Conservation (phyloP, 371 early-diverging fungal genomes). For the Mortierella sp. region DNA sequence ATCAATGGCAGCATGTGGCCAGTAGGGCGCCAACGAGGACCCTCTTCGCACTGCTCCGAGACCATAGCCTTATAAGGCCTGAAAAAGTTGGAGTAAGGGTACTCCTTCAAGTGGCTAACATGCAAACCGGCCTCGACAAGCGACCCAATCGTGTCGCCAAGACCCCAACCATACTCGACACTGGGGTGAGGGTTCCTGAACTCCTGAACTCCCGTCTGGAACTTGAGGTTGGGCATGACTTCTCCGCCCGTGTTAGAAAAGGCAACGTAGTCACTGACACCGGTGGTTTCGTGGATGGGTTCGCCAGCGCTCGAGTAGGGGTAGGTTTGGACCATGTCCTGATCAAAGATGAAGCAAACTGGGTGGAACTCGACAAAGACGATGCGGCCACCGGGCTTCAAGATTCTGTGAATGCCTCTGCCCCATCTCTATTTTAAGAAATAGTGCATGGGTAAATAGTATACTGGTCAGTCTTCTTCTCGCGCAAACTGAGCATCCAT, state of each 20-base stretch:
- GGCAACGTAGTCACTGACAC: constrained; percentile 49
- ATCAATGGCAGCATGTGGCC: constrained; percentile 53
- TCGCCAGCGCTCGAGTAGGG: constrained; percentile 33
- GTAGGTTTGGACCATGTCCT: constrained; percentile 26
- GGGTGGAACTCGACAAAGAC: constrained; percentile 52
- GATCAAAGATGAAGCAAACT: constrained; percentile 31
- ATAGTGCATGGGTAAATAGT: neutral
- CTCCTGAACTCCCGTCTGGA: constrained; percentile 32
- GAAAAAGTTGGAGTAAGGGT: constrained; percentile 54
- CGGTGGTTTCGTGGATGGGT: constrained; percentile 15
- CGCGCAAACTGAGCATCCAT: neutral
- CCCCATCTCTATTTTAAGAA: constrained; percentile 21
- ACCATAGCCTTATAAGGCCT: constrained; percentile 36
- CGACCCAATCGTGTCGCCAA: constrained; percentile 35
- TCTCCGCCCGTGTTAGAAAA: constrained; percentile 20
- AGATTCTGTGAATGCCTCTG: constrained; percentile 34
- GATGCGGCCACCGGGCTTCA: constrained; percentile 46
- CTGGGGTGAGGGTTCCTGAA: constrained; percentile 35
- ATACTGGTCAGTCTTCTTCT: neutral
- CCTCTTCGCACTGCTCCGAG: constrained; percentile 40
- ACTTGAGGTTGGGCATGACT: constrained; percentile 38
- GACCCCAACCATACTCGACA: constrained; percentile 44
- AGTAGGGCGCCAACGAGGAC: constrained; percentile 31
- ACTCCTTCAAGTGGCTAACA: constrained; percentile 43
- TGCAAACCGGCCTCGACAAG: constrained; percentile 17